Percentiles rank a stretch among this genome's conserved stretches.
phyloP scores from a whole-genome alignment of 768 basidiomycete genomes.

The Myochromella boudieri region DNA sequence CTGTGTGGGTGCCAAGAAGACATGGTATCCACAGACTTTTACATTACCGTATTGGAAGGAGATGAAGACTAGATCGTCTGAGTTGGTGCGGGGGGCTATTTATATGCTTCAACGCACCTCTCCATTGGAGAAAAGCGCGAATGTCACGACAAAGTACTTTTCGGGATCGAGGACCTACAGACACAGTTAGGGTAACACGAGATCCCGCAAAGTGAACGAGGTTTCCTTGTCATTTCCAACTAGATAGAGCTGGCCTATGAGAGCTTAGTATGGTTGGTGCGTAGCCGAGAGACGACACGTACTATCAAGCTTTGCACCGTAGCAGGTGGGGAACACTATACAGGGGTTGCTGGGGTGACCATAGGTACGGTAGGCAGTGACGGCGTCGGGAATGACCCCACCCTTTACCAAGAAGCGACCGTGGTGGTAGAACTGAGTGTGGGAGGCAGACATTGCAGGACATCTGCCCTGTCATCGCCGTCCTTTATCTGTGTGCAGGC shows the following conservation, averaged over 20 bases:
- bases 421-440: slow-evolving; percentile 50
- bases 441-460: slow-evolving; percentile 5
- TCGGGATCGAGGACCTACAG: slow-evolving; percentile 46
- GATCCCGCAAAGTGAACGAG: neutral
- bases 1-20: neutral
- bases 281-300: slow-evolving; percentile 18
- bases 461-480: too few relatives aligned
- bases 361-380: slow-evolving; percentile 59
- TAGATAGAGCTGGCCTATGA: slow-evolving; percentile 44
- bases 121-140: slow-evolving; percentile 58
- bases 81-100: slow-evolving; percentile 2
- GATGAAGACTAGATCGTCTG: slow-evolving; percentile 47
- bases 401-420: slow-evolving; percentile 53
- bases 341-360: slow-evolving; percentile 53
- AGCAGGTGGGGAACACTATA: slow-evolving; percentile 58
- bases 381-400: slow-evolving; percentile 52
- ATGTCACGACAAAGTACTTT: slow-evolving; percentile 55
- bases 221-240: slow-evolving; percentile 50
- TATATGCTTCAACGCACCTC: slow-evolving; percentile 44
- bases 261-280: slow-evolving; percentile 8
- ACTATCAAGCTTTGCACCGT: slow-evolving; percentile 54
- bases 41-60: slow-evolving; percentile 55
- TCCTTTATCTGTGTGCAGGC: too few relatives aligned
- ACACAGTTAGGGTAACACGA: neutral
- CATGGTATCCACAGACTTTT: neutral